Base-by-base conservation (phyloP, 192 early-diverging fungal genomes). In the Irineochytrium annulatum region DNA sequence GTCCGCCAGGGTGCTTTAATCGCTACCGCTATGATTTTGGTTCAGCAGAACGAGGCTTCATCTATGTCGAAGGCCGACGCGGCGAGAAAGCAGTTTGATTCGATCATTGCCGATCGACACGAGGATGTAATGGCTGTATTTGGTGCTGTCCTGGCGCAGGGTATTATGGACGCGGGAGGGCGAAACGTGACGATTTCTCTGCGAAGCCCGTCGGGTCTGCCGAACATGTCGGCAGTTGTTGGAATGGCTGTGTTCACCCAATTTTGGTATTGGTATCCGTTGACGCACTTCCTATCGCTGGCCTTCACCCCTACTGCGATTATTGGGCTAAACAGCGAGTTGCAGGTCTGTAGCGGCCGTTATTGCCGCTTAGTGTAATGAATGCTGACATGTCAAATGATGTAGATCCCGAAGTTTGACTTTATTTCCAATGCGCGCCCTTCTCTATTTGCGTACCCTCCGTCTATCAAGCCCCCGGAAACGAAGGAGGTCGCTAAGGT, bases 191-290 rank as follows among this genome's bases (percentile, higher is more conserved):
- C 92, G 0, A 95, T 99, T 49, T 92, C 90, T 0, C 76, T 99
- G 45, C 84, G 86, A 39, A 90, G 91, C 41, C 74, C 72, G n/a
- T 90, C 90, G 29, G 94, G 92, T 0, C 86, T 93, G 67, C 81
- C 87, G 20, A 91, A 91, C 64, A 95, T 94, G 81, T 82, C 88
- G n/a, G 91, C 95, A 20, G 91, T 97, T 67, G 94, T 93, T n/a
- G 97, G 97, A 22, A 94, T 95, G 87, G 91, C 92, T 8, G 81
- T 99, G 30, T 99, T 99, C 63, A 92, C 93, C 24, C 95, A 99
- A 77, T 97, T 96, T 74, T 99, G 97, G 97, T 94, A 94, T 83
- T 99, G 97, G 97, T 97, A 90, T 78, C 97, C 97, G 34, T 74
- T 98, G 64, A 88, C 89, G 28, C 97, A 97, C 76, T 97, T 99